Evolutionary conservation across 257 asterid genomes (phyloP).

Genomic region (Misopates orontium): DNA sequence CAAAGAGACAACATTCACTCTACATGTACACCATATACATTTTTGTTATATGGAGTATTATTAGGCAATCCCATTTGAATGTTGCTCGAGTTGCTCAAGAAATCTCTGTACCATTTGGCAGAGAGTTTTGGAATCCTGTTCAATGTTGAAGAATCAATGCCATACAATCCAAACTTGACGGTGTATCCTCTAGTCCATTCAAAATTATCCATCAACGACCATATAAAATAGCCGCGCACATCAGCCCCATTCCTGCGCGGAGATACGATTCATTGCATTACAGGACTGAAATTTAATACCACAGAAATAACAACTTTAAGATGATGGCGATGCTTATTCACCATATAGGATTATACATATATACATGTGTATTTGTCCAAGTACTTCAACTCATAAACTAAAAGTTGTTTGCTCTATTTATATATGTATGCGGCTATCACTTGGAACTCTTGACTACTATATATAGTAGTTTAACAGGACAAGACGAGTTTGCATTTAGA

Average conservation of each 20-base stretch:
- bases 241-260: slow-evolving; percentile 34
- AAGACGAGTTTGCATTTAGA: no score
- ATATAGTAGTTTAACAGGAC: no score
- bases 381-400: no score
- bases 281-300: no score
- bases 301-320: no score
- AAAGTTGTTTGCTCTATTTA: background rate
- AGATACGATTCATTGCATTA: background rate
- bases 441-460: no score
- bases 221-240: slow-evolving; percentile 69
- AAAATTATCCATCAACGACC: slow-evolving; percentile 76
- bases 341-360: no score
- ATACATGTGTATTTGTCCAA: no score
- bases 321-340: no score
- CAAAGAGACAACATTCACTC: no score
- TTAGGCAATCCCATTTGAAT: slow-evolving; percentile 1
- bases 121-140: slow-evolving; percentile 61
- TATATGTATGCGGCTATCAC: background rate
- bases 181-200: slow-evolving; percentile 63
- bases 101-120: slow-evolving; percentile 59
- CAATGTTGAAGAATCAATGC: slow-evolving; percentile 39
- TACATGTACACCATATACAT: background rate
- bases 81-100: slow-evolving; percentile 41
- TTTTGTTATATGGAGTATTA: background rate
- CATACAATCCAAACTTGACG: slow-evolving; percentile 53